Conservation (phyloP, 306 rosid species). For the Malus domestica region ASM211411v1 NC_041805.1:29541501-29542000, state of each 20-base stretch:
- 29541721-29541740: neutral
- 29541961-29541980: too few species aligned
- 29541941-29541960: neutral
- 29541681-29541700: neutral
- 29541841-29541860: neutral
- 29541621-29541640: neutral
- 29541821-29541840: neutral
- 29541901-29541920: neutral
- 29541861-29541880: neutral
- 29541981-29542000: too few species aligned
- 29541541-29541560: neutral
- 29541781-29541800: neutral
- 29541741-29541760: neutral
- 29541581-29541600: too few species aligned
- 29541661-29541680: neutral
- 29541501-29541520: neutral
- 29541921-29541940: neutral
- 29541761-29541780: neutral
- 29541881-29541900: neutral
- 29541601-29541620: neutral
- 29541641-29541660: neutral
- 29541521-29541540: neutral
- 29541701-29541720: neutral
- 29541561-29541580: neutral
- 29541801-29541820: neutral